phyloP scores from a whole-genome alignment of 1,284 basidiomycete genomes.

The Peniophora sp. region DNA sequence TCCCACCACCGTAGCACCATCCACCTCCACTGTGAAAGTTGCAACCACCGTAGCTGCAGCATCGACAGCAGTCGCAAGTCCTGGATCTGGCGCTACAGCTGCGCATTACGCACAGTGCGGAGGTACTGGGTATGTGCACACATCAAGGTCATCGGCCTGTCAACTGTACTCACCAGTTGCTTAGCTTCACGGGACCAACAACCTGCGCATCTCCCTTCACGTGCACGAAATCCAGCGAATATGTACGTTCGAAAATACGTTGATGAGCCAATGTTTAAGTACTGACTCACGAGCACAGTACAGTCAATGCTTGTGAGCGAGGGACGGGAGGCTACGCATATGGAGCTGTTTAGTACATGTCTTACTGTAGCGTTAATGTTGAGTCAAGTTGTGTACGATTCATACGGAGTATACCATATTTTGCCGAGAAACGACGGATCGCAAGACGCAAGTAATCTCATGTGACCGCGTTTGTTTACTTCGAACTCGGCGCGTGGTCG shows the following conservation, averaged over 20 bases:
- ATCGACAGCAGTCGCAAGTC: background rate
- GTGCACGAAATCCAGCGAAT: constrained; percentile 16
- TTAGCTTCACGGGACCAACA: constrained; percentile 24
- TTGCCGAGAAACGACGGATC: too few species aligned
- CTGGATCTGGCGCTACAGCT: background rate
- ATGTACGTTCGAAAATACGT: constrained; percentile 22
- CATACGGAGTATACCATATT: too few species aligned
- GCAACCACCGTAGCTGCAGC: background rate
- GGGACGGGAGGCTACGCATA: background rate
- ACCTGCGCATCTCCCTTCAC: constrained; percentile 23
- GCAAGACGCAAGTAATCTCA: too few species aligned
- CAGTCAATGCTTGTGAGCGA: constrained; percentile 7
- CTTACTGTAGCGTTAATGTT: too few species aligned
- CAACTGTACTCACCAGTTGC: background rate
- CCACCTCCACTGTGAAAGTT: background rate
- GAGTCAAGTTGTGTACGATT: too few species aligned
- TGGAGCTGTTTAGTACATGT: too few species aligned
- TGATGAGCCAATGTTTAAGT: background rate
- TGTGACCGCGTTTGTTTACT: too few species aligned
- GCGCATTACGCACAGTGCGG: background rate
- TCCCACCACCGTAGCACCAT: background rate
- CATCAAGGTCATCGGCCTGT: background rate
- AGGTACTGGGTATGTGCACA: background rate
- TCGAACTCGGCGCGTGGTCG: constrained; percentile 1
- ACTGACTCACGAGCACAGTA: constrained; percentile 2